Conservation (phyloP, 2,329 filamentous ascomycete genomes). For the Botryotinia narcissicola region DNA sequence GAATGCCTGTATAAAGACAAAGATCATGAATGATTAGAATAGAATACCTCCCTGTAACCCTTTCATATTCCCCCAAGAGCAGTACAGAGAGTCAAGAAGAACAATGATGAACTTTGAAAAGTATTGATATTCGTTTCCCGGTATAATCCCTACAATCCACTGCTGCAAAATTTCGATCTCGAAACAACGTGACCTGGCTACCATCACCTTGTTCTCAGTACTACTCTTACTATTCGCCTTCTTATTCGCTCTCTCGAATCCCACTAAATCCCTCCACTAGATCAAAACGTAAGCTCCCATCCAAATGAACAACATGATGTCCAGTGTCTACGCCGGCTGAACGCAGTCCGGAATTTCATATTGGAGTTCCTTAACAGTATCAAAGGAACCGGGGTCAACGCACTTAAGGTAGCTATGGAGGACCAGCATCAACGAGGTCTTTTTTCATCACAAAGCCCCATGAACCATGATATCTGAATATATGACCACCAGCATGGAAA, state of each 20-base stretch:
- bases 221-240: neutral
- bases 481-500: fast-evolving
- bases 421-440: neutral
- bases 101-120: neutral
- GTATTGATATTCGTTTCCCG: neutral
- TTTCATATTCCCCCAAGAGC: neutral
- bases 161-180: neutral
- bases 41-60: neutral
- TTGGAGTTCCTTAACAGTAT: fast-evolving
- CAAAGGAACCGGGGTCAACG: neutral
- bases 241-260: neutral
- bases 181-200: neutral
- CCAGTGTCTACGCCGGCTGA: neutral
- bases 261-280: fast-evolving
- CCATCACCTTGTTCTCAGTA: neutral
- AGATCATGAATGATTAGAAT: neutral
- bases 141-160: neutral
- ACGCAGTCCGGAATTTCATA: neutral
- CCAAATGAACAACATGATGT: fast-evolving
- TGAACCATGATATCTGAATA: too few relatives aligned
- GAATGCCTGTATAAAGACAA: too few relatives aligned
- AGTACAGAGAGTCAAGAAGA: neutral
- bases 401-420: neutral
- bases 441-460: neutral
- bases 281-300: fast-evolving